A percentile compares a stretch with the other conserved stretches of the same genome.
Evolutionary conservation across 2,329 filamentous ascomycete genomes (phyloP).

Genomic region (Aaosphaeria arxii): DNA sequence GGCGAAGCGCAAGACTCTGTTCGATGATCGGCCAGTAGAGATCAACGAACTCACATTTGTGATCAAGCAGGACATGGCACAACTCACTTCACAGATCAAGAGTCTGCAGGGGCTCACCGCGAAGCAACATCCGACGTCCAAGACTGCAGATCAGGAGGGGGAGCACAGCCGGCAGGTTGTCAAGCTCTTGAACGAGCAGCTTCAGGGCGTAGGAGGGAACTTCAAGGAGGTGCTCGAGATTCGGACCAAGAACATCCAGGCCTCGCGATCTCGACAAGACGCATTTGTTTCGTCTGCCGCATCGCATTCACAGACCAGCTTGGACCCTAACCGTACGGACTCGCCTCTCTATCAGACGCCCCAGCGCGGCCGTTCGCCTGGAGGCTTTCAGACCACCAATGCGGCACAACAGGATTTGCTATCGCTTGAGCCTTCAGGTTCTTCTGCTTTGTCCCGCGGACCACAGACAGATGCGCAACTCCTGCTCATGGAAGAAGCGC

Average conservation of each 20-base stretch:
- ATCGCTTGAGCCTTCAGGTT: conserved; percentile 69
- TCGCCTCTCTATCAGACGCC: conserved; percentile 86
- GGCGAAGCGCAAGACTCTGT: conserved; percentile 93
- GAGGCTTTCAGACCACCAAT: conserved; percentile 46
- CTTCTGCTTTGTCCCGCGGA: conserved; percentile 43
- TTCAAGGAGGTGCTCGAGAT: conserved; percentile 98
- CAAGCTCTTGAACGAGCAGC: conserved; percentile 82
- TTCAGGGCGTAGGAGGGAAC: conserved; percentile 88
- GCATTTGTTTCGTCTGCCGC: conserved; percentile 94
- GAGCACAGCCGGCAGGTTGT: conserved; percentile 99
- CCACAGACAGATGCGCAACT: conserved; percentile 78
- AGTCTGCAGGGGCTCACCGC: conserved; percentile 74
- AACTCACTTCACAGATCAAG: conserved; percentile 82
- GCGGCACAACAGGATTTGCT: conserved; percentile 63
- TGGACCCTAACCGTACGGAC: conserved; percentile 68
- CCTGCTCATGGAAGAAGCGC: conserved; percentile 84
- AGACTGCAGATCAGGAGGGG: conserved; percentile 68
- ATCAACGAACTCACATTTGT: conserved; percentile 96
- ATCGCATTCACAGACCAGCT: conserved; percentile 62
- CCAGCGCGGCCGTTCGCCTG: conserved; percentile 57
- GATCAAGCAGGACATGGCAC: conserved; percentile 94
- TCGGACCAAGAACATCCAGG: conserved; percentile 96
- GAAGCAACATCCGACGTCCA: conserved; percentile 67
- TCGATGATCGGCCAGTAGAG: conserved; percentile 94
- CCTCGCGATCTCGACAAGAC: conserved; percentile 85